Conservation (phyloP, 1,139 yeast genomes). For the Pichia sp. region DNA sequence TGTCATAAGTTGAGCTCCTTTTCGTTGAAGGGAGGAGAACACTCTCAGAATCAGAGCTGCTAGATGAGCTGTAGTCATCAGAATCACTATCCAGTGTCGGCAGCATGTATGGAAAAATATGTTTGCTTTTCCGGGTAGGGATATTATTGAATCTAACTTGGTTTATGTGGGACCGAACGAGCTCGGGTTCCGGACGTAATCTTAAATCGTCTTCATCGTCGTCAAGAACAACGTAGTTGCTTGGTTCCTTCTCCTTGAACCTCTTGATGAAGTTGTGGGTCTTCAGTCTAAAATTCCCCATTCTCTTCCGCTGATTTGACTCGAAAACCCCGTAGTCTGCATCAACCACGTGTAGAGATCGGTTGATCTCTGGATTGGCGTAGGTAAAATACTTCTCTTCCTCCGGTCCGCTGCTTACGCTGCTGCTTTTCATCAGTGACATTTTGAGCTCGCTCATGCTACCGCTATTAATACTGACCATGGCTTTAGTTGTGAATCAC, state of each 20-base stretch:
- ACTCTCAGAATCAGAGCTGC: not conserved
- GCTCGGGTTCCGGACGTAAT: constrained; percentile 18
- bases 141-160: not conserved
- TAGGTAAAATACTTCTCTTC: constrained; percentile 9
- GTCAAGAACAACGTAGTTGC: not conserved
- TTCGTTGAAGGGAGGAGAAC: not conserved
- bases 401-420: not conserved
- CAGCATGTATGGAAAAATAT: not conserved
- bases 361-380: not conserved
- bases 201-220: not conserved
- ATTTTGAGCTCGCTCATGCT: not conserved
- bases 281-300: not conserved
- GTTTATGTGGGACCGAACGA: not conserved
- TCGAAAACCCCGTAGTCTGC: constrained; percentile 20
- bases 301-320: constrained; percentile 1
- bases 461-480: not conserved
- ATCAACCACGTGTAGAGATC: constrained; percentile 14
- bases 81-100: not conserved
- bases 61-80: not conserved
- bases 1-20: not conserved
- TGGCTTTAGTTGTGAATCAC: not conserved
- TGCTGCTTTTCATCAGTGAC: not conserved
- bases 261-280: constrained; percentile 1
- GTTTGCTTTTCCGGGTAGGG: not conserved
- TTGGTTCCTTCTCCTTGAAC: not conserved